Evolutionary conservation across 768 basidiomycete genomes (phyloP), one percentile per base, ranked within the genome.

Genomic region (Harrya chromipes): DNA sequence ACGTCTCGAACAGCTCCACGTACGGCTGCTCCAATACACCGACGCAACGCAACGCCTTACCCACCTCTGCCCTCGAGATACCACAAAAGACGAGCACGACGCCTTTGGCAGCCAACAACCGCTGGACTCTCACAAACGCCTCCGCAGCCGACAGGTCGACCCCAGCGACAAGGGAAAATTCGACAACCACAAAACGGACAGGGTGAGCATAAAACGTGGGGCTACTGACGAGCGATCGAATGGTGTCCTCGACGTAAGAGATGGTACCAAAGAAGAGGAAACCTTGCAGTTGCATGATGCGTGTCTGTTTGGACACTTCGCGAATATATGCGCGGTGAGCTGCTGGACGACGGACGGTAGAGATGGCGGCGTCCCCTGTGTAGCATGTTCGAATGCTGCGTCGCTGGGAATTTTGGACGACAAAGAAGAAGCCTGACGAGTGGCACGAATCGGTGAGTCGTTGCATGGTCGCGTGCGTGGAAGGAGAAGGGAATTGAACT

Each of bases 241-340:
- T 90, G 11, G 88, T 81, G 41, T 88, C 86, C 67, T 99, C 95
- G 53, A 97, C 93, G 40, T 83, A 74, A 0, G 87, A 77, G 56
- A 98, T 97, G 0, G 97, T 99, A 4, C 95, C 91, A 63, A 94
- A 93, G 75, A 94, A 94, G 26, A 94, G 74, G 72, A 90, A 93
- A 75, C 90, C 92, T 74, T 97, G 97, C 1, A 97, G 71, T 47
- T 86, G 83, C 59, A 97, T 74, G 37, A 97, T 83, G 5, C 85
- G 84, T 0, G 94, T 97, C 69, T 97, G 94, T 54, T 84, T 86
- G 5, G 95, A 90, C 20, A 94, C 90, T 52, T 93, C 87, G n/a
- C 85, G 85, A 23, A 99, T 83, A 67, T 95, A 97, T 4, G 83
- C 85, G 13, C 91, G 78, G 63, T 98, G 95, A 4, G 85, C 77